A percentile compares a stretch with the other conserved stretches of the same genome.
phyloP scores from a whole-genome alignment of 1,284 basidiomycete genomes.

The Phlebopus sp. region DNA sequence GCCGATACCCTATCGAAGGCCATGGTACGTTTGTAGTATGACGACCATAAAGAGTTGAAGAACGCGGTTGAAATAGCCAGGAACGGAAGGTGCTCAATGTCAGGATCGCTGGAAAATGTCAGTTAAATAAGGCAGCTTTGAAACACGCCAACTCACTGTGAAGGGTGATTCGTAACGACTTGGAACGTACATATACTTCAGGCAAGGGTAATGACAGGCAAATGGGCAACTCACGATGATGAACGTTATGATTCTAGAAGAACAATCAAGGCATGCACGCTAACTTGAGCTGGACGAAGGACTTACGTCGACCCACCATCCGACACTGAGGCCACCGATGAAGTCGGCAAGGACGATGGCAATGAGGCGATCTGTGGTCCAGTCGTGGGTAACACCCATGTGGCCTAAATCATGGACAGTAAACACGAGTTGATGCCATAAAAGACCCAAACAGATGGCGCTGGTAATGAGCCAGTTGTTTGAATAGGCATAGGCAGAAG shows the following conservation, averaged over 20 bases:
- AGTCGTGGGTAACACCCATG: conserved; percentile 88
- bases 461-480: conserved; percentile 66
- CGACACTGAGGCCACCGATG: conserved; percentile 88
- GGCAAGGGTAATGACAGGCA: conserved; percentile 8
- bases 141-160: conserved; percentile 65
- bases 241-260: conserved; percentile 90
- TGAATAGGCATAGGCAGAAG: conserved; percentile 64
- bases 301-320: conserved; percentile 97
- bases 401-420: conserved; percentile 94
- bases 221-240: conserved; percentile 69
- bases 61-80: conserved; percentile 92
- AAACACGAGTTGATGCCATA: conserved; percentile 96
- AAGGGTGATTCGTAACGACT: conserved; percentile 97
- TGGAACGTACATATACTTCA: conserved; percentile 10
- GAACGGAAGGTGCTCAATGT: conserved; percentile 95
- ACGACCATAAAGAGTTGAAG: conserved; percentile 84
- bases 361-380: conserved; percentile 78
- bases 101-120: conserved; percentile 77
- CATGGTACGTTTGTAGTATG: conserved; percentile 92
- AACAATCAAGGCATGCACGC: conserved; percentile 2
- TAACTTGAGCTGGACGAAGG: conserved; percentile 4
- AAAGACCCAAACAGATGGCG: conserved; percentile 79
- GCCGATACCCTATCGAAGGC: conserved; percentile 72
- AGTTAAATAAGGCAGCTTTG: conserved; percentile 7
- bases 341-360: conserved; percentile 84